Base-by-base conservation (phyloP, 768 basidiomycete genomes). In the Clitopilus hobsonii region DNA sequence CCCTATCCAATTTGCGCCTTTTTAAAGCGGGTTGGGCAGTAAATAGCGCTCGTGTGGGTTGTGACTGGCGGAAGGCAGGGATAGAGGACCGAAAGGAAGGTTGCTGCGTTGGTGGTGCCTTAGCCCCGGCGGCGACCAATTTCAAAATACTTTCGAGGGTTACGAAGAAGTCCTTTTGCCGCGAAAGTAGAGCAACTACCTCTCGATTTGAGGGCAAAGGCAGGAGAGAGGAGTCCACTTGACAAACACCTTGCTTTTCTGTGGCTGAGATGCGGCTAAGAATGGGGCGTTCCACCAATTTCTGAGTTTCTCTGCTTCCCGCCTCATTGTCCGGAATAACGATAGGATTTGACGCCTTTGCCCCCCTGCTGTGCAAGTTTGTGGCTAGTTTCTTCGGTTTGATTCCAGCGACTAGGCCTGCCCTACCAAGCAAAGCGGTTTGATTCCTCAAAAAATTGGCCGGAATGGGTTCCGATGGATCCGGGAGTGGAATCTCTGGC, bases 401-500 rank as follows among this genome's bases (percentile, higher is more conserved):
- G 22, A 91, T 73, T 3, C 81, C 81, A 32, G 80, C 83, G 18
- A 91, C 82, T 38, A 87, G 69, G 29, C 89, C 89, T 10, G 89
- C 89, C 16, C 78, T 76, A 7, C 89, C 89, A 6, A 91, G 75
- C 2, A 91, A 72, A 0, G 85, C 84, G 28, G 83, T 74, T 65
- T 91, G 89, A 59, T 80, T 89, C 26, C 89, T 85, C 51, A 91
- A 70, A 54, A 89, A 88, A 65, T 89, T 83, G 6, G 80, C 69
- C 16, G 89, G 89, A 14, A 75, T 69, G 1, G 84, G 85, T 38
- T 74, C 78, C 49, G 80, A 74, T 22, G 85, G 81, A 59, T 83
- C 81, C 0, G 88, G 89, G 0, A 91, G 69, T 20, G 72, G 56
- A 23, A 91, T 88, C 41, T 81, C 76, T 13, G 83, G 83, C 8